Conservation (phyloP, 192 early-diverging fungal species). For the Paraglomus brasilianum region DNA sequence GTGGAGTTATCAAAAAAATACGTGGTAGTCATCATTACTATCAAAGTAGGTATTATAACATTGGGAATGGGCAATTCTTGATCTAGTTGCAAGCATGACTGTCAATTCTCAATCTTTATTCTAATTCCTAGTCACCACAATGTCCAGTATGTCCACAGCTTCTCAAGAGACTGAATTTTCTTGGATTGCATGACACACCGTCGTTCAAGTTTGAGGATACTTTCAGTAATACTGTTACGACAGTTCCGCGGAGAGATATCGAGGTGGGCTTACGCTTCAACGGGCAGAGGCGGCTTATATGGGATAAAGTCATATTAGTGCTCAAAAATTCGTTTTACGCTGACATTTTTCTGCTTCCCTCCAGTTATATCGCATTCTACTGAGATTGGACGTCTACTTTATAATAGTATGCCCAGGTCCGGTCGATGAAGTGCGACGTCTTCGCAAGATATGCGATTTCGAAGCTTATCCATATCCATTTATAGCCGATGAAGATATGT, state of each 20-base stretch:
- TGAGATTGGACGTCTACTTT: conserved; percentile 8
- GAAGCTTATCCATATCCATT: conserved; percentile 13
- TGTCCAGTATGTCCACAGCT: conserved; percentile 26
- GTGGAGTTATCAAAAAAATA: not conserved
- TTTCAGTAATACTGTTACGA: not conserved
- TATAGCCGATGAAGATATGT: conserved; percentile 18
- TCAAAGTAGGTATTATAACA: not conserved
- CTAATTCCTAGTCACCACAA: not conserved
- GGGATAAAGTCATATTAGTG: not conserved
- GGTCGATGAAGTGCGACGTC: not conserved
- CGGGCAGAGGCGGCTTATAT: not conserved
- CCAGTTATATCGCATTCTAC: conserved; percentile 8
- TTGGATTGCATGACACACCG: conserved; percentile 3
- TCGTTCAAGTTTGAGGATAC: not conserved
- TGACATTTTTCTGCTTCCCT: not conserved
- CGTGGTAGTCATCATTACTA: not conserved
- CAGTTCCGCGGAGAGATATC: not conserved
- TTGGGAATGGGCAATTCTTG: not conserved
- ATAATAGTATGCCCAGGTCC: conserved; percentile 19
- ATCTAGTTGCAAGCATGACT: not conserved
- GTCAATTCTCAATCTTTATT: not conserved
- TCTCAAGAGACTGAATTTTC: not conserved
- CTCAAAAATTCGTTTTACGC: not conserved
- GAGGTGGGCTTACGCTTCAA: not conserved
- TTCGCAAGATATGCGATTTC: not conserved